Conservation (phyloP, 2,329 filamentous ascomycete genomes). For the Fusarium albosuccineum region DNA sequence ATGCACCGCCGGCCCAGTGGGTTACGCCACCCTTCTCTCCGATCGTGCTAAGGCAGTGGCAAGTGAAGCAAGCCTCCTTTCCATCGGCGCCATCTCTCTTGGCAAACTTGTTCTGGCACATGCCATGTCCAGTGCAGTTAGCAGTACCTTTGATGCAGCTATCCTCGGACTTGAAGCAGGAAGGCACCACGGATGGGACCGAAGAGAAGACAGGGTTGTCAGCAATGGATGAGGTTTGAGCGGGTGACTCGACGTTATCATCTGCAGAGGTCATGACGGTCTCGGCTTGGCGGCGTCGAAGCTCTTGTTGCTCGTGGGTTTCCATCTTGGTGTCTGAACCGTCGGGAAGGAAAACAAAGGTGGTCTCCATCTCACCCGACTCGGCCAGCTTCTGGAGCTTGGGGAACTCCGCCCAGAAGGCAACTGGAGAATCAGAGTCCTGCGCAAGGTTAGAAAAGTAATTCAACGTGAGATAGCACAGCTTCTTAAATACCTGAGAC, state of each 20-base stretch:
- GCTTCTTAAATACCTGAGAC: slow-evolving; percentile 53
- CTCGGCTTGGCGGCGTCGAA: slow-evolving; percentile 64
- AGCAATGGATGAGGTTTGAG: slow-evolving; percentile 41
- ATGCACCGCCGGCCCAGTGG: slow-evolving; percentile 86
- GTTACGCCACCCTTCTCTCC: slow-evolving; percentile 71
- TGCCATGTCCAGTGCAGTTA: slow-evolving; percentile 86
- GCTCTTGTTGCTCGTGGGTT: slow-evolving; percentile 57
- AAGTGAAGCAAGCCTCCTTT: slow-evolving; percentile 77
- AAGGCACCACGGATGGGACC: slow-evolving; percentile 65
- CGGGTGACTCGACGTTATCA: slow-evolving; percentile 41
- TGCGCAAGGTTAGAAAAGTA: slow-evolving; percentile 47
- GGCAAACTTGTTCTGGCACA: slow-evolving; percentile 77
- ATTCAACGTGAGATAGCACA: background rate
- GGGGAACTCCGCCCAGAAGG: slow-evolving; percentile 60
- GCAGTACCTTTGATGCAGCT: slow-evolving; percentile 78
- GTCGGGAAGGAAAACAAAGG: slow-evolving; percentile 68
- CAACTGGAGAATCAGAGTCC: slow-evolving; percentile 57
- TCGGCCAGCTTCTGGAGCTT: slow-evolving; percentile 61
- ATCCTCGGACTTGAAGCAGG: slow-evolving; percentile 80
- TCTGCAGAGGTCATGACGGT: slow-evolving; percentile 58
- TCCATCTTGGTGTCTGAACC: slow-evolving; percentile 55
- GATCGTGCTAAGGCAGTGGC: slow-evolving; percentile 76
- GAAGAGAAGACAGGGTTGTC: slow-evolving; percentile 54
- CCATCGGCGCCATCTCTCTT: slow-evolving; percentile 55
- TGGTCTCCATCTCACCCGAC: slow-evolving; percentile 67